Base-by-base conservation (phyloP, 148 eudicot species). In the Diospyros kaki region DNA sequence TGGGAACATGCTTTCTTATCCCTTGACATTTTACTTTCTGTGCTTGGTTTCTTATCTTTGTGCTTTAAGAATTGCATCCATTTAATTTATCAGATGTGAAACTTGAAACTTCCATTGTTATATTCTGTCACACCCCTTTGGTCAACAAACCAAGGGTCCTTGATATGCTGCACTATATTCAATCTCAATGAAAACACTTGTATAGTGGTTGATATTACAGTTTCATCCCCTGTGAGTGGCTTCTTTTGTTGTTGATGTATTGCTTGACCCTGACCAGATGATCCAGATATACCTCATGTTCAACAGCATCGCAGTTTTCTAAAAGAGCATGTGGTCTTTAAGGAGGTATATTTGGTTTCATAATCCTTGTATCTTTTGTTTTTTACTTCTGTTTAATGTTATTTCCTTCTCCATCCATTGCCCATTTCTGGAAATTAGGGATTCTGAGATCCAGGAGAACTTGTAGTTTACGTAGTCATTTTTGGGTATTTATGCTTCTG, bases 261-360 rank as follows among this genome's bases (percentile, higher is more conserved):
- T 76, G n/a, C 45, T 46, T 72, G 41, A 39, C 14, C 77, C 52
- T 73, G 73, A 50, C 61, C 82, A 95, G 99, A 90, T 83, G 99
- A 95, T 84, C 93, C 99, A 39, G 88, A 89, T 68, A 80, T 73
- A 51, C 77, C 94, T 81, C 91, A 82, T 73, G 85, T 84, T 59
- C 90, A 73, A 45, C 77, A 75, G 67, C 94, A 92, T 83, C 99
- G 99, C 77, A 83, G 77, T 73, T 92, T 89, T 80, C 78, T 95
- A 50, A 88, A 84, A 74, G 90, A 93, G 79, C 93, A 95, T 78
- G 99, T 90, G 82, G 86, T 89, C 63, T 95, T 95, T 73, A 92
- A 91, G 88, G 94, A 95, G 99, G 98, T 92, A 74, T 51, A 54
- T 50, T 15, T 66, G 38, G 52, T 77, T 50, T 15, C 56, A 44